phyloP scores from a whole-genome alignment of 805 yeast species.

The Starmerella bombi region DNA sequence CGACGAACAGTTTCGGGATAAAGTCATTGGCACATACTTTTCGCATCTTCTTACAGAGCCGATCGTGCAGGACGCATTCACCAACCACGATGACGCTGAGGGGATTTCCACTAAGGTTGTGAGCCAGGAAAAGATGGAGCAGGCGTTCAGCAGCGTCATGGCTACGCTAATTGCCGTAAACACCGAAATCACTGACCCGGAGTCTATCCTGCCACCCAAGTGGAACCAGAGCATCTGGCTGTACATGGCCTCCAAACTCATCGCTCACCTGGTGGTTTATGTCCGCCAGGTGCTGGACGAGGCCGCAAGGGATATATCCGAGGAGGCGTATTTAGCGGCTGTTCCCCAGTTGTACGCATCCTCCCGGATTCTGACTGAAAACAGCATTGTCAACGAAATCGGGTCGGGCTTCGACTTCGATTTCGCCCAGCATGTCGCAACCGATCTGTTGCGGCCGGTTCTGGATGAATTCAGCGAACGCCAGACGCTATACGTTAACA shows the following conservation, averaged over 20 bases:
- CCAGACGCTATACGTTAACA: constrained; percentile 19
- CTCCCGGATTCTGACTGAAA: background rate
- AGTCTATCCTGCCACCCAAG: constrained; percentile 2
- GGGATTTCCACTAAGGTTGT: background rate
- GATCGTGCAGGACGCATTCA: constrained; percentile 2
- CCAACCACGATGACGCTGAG: constrained; percentile 1
- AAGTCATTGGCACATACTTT: constrained; percentile 1
- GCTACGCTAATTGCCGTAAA: constrained; percentile 1
- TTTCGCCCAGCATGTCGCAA: constrained; percentile 1
- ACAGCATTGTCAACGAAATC: constrained; percentile 1
- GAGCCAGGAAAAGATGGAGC: constrained; percentile 4
- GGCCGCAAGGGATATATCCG: constrained; percentile 5
- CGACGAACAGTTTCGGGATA: background rate
- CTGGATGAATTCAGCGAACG: constrained; percentile 15
- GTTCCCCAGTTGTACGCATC: constrained; percentile 9
- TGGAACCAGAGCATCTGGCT: constrained; percentile 5
- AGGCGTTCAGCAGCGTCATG: constrained; percentile 1
- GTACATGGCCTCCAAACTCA: background rate
- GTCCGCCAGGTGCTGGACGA: constrained; percentile 1
- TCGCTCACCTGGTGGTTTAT: constrained; percentile 4
- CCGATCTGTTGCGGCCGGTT: constrained; percentile 6
- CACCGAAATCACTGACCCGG: background rate
- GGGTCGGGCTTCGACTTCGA: constrained; percentile 1
- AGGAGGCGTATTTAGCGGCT: constrained; percentile 9
- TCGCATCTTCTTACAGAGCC: background rate